phyloP scores from a whole-genome alignment of 108 stramenopile genomes.

The Skeletonema costatum region DNA sequence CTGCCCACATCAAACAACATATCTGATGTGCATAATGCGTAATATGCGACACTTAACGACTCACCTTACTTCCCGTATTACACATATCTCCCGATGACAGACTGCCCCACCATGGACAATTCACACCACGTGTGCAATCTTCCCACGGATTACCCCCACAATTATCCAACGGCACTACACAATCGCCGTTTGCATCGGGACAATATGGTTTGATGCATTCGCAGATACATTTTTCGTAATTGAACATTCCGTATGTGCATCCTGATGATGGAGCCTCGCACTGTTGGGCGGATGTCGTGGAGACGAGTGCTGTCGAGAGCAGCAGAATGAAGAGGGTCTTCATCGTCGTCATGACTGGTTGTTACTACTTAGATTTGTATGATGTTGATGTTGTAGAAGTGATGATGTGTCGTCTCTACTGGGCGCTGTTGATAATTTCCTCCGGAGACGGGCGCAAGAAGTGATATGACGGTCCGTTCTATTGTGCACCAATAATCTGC shows the following conservation, averaged over 20 bases:
- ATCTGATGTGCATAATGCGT: background rate
- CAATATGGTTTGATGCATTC: conserved; percentile 39
- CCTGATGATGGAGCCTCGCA: background rate
- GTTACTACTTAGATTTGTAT: background rate
- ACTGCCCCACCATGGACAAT: conserved; percentile 46
- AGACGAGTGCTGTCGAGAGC: background rate
- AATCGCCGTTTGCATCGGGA: conserved; percentile 21
- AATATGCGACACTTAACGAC: background rate
- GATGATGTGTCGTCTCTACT: too few species aligned
- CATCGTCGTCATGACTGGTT: background rate
- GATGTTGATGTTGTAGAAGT: too few species aligned
- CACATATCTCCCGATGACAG: conserved; percentile 15
- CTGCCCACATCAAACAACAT: background rate
- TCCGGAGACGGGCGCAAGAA: too few species aligned
- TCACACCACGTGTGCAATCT: conserved; percentile 18
- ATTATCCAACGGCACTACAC: background rate
- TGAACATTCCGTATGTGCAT: conserved; percentile 15
- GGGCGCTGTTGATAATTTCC: too few species aligned
- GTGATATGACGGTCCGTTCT: too few species aligned
- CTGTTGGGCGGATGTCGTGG: background rate
- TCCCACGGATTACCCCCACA: conserved; percentile 38
- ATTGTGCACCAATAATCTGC: too few species aligned
- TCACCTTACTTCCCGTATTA: conserved; percentile 25
- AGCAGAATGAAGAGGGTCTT: background rate
- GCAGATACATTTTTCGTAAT: conserved; percentile 23